These are phyloP conservation scores for Cercospora sojina DNA, from an alignment of 2,329 filamentous ascomycete genomes.

Conservation along the genomic window DNA sequence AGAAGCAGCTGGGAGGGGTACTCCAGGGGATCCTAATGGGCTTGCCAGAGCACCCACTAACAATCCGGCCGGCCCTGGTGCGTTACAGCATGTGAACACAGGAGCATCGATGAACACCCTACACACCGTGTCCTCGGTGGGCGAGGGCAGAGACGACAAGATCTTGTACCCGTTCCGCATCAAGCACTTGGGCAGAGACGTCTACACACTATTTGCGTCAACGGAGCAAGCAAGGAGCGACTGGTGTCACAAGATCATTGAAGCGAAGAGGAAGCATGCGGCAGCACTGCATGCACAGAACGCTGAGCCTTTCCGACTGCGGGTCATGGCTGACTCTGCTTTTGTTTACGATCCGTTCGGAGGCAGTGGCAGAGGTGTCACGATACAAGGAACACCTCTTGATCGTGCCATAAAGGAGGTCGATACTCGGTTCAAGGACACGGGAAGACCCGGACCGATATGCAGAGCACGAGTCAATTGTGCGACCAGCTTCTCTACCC, in stretches of 20 bases:
- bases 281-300: slow-evolving; percentile 86
- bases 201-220: slow-evolving; percentile 85
- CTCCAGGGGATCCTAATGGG: slow-evolving; percentile 43
- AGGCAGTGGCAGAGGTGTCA: slow-evolving; percentile 60
- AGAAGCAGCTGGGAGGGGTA: slow-evolving; percentile 50
- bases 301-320: slow-evolving; percentile 88
- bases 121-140: slow-evolving; percentile 52
- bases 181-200: slow-evolving; percentile 91
- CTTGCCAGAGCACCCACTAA: slow-evolving; percentile 48
- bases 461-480: slow-evolving; percentile 89
- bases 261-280: slow-evolving; percentile 92
- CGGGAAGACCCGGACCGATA: slow-evolving; percentile 71
- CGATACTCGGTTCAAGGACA: slow-evolving; percentile 66
- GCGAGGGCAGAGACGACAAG: slow-evolving; percentile 65
- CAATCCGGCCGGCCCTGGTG: slow-evolving; percentile 47
- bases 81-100: slow-evolving; percentile 66
- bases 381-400: slow-evolving; percentile 85
- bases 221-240: slow-evolving; percentile 72
- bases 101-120: slow-evolving; percentile 56
- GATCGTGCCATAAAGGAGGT: slow-evolving; percentile 88
- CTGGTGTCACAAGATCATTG: slow-evolving; percentile 91
- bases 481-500: slow-evolving; percentile 80
- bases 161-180: slow-evolving; percentile 92
- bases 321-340: slow-evolving; percentile 87
- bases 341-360: slow-evolving; percentile 74